Conservation (phyloP, 23 red algal species). For the Gracilaria caudata region DNA sequence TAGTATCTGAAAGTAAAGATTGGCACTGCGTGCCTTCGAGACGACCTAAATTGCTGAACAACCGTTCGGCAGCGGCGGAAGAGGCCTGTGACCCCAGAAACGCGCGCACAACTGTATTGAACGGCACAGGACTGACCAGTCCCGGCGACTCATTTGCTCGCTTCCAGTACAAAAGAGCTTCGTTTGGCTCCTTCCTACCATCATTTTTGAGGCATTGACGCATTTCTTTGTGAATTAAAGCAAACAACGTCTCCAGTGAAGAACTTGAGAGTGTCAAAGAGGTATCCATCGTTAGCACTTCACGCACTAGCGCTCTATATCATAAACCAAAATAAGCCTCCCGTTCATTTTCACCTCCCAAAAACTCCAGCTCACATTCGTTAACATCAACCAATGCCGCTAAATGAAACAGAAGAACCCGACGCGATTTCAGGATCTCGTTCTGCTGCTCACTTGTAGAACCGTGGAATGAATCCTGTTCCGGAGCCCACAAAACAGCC, state of each 20-base stretch:
- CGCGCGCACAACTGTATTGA: background rate
- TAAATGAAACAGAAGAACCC: background rate
- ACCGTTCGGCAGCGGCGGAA: background rate
- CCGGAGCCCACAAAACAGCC: background rate
- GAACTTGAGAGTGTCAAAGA: background rate
- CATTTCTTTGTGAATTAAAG: background rate
- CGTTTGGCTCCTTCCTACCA: background rate
- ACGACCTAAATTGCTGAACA: background rate
- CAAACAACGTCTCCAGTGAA: background rate
- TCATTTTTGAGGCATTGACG: background rate
- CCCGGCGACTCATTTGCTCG: background rate
- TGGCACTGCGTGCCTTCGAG: background rate
- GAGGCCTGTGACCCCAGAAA: constrained; percentile 13
- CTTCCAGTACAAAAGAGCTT: background rate
- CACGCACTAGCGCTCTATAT: background rate
- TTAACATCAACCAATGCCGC: background rate
- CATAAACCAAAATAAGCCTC: background rate
- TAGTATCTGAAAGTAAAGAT: background rate
- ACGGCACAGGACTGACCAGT: background rate
- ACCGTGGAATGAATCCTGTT: background rate
- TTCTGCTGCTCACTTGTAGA: background rate
- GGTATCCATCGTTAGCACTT: background rate
- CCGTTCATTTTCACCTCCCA: background rate
- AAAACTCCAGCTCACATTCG: background rate
- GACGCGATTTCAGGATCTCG: background rate